Percentiles rank a stretch among this genome's conserved stretches.
Conservation (phyloP, 2,329 filamentous ascomycete genomes). For the Zalaria obscura region DNA sequence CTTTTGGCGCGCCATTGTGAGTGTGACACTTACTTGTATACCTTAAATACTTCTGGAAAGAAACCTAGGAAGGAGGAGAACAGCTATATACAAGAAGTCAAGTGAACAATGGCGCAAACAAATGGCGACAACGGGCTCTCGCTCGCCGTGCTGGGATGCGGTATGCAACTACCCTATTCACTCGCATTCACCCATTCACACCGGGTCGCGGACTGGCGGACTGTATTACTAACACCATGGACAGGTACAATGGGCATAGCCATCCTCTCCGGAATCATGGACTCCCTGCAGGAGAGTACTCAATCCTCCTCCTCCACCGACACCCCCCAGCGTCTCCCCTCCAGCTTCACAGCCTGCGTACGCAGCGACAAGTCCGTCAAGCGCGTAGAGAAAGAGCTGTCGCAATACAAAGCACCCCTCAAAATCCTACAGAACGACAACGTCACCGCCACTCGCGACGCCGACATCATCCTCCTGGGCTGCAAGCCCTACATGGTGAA, state of each 20-base stretch:
- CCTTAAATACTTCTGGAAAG: too few relatives aligned
- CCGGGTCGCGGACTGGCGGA: too few relatives aligned
- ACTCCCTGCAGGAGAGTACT: conserved; percentile 42
- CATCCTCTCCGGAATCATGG: conserved; percentile 67
- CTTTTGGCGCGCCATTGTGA: too few relatives aligned
- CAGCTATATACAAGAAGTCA: too few relatives aligned
- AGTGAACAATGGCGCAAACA: conserved; percentile 15
- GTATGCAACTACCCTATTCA: conserved; percentile 30
- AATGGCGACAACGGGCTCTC: conserved; percentile 38
- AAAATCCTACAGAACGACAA: conserved; percentile 61
- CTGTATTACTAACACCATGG: conserved; percentile 1
- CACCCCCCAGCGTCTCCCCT: conserved; percentile 46
- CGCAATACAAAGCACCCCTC: conserved; percentile 46
- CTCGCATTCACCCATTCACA: background rate
- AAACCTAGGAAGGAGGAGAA: too few relatives aligned
- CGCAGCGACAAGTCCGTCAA: conserved; percentile 54
- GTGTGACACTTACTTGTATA: too few relatives aligned
- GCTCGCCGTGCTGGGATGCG: conserved; percentile 69
- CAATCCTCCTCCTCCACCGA: conserved; percentile 11
- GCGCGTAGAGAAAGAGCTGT: conserved; percentile 51
- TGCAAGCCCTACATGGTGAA: conserved; percentile 70
- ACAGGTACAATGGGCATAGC: conserved; percentile 74
- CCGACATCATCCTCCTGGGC: conserved; percentile 61
- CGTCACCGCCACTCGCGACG: conserved; percentile 47
- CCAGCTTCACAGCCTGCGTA: conserved; percentile 70